Evolutionary conservation across 352 stramenopile genomes (phyloP), one percentile per base, ranked within the genome.

Genomic region (Lagenidium sp.): DNA sequence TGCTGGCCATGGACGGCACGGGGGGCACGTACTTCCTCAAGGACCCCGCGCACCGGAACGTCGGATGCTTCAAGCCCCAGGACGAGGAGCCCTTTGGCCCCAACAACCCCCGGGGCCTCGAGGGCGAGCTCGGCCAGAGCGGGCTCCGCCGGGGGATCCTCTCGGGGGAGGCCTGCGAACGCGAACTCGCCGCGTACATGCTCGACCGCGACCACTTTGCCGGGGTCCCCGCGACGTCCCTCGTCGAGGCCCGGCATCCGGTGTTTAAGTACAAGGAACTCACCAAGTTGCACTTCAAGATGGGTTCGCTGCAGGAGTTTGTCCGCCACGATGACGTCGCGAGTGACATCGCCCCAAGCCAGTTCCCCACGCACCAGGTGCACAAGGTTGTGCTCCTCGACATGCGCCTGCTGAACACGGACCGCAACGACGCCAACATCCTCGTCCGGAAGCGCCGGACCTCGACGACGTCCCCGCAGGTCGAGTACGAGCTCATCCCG

Each of bases 321-420:
- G 78, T 99, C 21, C 67, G 86, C 5, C 86, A 96, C 43, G 89
- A 97, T 55, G 95, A 96, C 53, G 87, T 95, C 10, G 95, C 93
- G 44, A 96, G 96, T 57, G 94, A 98, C 50, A 58, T 98, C 7
- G 86, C 82, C 31, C 87, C 88, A 29, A 95, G 72, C 39, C 84
- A 95, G 49, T 94, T 94, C 48, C 94, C 58, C 47, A 50, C 60
- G 0, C 76, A 87, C 42, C 81, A 99, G 80, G 93, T 99, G 15
- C 96, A 99, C 68, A 98, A 98, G 62, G 98, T 99, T 66, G 96
- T 96, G 23, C 72, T 99, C 44, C 63, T 99, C 24, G 96, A 99
- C 75, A 98, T 99, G 78, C 91, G 96, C 6, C 58, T 98, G 25
- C 78, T 99, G 41, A 99, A 99, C 63, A 95, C 94, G 12, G 96